Evolutionary conservation across 352 stramenopile genomes (phyloP).

Genomic region (Phytophthora megakarya): DNA sequence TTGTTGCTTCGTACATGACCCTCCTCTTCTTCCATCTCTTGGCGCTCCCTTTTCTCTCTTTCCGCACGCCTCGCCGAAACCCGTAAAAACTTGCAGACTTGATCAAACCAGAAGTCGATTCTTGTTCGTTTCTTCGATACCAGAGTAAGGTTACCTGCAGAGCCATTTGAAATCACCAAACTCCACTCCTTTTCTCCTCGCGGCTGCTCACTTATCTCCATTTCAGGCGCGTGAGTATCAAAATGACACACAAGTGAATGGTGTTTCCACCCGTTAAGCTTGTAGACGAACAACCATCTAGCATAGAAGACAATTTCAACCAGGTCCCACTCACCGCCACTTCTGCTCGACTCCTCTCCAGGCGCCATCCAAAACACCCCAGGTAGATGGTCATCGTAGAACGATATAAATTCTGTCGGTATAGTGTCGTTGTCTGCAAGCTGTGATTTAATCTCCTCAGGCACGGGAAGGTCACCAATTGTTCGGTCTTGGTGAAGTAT

Average conservation of each 20-base stretch:
- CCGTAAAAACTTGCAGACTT: constrained; percentile 47
- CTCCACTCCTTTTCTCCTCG: constrained; percentile 48
- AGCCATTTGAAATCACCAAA: constrained; percentile 34
- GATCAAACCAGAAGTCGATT: constrained; percentile 67
- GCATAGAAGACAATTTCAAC: constrained; percentile 49
- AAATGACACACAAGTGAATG: constrained; percentile 34
- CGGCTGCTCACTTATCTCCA: constrained; percentile 37
- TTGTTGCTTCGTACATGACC: constrained; percentile 2
- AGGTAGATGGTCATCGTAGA: constrained; percentile 55
- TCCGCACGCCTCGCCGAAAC: constrained; percentile 15
- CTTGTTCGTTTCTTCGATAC: constrained; percentile 51
- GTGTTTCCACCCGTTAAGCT: constrained; percentile 44
- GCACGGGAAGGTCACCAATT: constrained; percentile 32
- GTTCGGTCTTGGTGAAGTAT: constrained; percentile 28
- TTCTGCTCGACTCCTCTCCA: constrained; percentile 4
- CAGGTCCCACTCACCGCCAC: constrained; percentile 33
- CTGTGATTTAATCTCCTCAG: constrained; percentile 27
- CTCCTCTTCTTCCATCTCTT: constrained; percentile 31
- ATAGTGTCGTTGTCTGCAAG: constrained; percentile 11
- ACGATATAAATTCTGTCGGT: constrained; percentile 40
- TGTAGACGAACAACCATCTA: constrained; percentile 45
- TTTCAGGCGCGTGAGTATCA: constrained; percentile 23
- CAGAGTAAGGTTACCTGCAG: constrained; percentile 16
- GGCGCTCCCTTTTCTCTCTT: constrained; percentile 23
- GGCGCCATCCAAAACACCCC: constrained; percentile 50